Evolutionary conservation across 139 green algal species (phyloP), one percentile per base, ranked within the genome.

Genomic region (Chlorella sorokiniana): DNA sequence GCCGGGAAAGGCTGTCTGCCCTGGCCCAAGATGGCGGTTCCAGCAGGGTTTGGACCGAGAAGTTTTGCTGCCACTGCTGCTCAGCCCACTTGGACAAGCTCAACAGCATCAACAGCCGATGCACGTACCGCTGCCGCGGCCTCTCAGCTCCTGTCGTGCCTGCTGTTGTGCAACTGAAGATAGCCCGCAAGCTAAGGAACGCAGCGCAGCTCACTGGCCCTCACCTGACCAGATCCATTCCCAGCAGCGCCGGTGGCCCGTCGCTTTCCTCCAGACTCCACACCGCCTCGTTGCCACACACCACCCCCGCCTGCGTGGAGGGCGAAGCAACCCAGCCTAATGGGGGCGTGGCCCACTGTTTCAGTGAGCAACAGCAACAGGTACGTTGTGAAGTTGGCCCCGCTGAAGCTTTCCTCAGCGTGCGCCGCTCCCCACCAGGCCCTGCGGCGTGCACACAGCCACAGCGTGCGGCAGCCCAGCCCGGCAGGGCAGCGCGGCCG

Each of bases 261-360:
- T 81, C 71, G 20, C 37, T 25, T 2, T 52, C 48, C 56, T 86
- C 81, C 40, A 78, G 51, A 3, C 71, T 86, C 81, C 81, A 86
- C 51, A 86, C 81, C 1, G 81, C 81, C 44, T 86, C 81, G 33
- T 86, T 86, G 41, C 81, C 81, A 51, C 56, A 75, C 40, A 80
- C 81, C 51, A 86, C 69, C 10, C 81, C 81, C 16, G 27, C 20
- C 75, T 70, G 37, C 37, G 69, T 8, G 37, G 3, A 27, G 35
- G 25, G 22, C 11, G 18, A 65, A 29, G 56, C 56, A 65, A 33
- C n/a, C 6, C 16, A 33, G 22, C 6, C 22, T 10, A 22, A 33
- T 65, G 18, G 56, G 23, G 56, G 18, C 56, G 56, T 59, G 48
- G 48, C n/a, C n/a, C n/a, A n/a, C n/a, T n/a, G n/a, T n/a, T n/a